phyloP scores from a whole-genome alignment of 805 yeast species.

The Kregervanrija pseudodelftensis region DNA sequence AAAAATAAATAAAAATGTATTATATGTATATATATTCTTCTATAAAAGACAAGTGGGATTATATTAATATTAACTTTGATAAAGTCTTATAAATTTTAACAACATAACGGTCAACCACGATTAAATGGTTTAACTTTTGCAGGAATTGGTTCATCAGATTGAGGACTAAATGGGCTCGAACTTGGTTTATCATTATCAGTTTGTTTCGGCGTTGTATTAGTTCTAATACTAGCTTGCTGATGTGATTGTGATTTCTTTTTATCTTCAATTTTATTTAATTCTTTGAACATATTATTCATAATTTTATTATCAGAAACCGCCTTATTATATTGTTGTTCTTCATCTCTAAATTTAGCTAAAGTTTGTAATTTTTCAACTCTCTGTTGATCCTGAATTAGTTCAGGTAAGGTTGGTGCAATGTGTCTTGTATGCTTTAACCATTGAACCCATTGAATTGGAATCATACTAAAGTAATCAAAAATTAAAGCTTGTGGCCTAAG shows the following conservation, averaged over 20 bases:
- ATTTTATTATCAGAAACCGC: conserved; percentile 12
- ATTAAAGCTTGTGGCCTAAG: conserved; percentile 37
- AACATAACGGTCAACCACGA: too few species aligned
- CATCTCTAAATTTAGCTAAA: conserved; percentile 41
- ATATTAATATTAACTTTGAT: too few species aligned
- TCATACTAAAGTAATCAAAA: conserved; percentile 52
- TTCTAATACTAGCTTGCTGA: too few species aligned
- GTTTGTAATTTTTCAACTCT: conserved; percentile 48
- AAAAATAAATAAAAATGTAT: too few species aligned
- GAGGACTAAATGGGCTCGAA: too few species aligned
- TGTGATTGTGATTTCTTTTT: not conserved
- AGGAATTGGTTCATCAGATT: too few species aligned
- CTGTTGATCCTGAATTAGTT: conserved; percentile 48
- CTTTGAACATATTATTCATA: conserved; percentile 17
- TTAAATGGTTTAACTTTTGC: too few species aligned
- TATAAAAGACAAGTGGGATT: too few species aligned
- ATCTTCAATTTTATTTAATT: conserved; percentile 15
- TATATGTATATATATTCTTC: too few species aligned
- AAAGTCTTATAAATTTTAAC: too few species aligned
- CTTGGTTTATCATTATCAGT: too few species aligned
- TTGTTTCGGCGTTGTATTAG: too few species aligned
- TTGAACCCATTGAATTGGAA: conserved; percentile 71
- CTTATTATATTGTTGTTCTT: conserved; percentile 28
- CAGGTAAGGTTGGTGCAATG: conserved; percentile 54
- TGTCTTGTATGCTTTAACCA: conserved; percentile 67